Conservation (phyloP, 106 monocot genomes). For the Allium fistulosum region DNA sequence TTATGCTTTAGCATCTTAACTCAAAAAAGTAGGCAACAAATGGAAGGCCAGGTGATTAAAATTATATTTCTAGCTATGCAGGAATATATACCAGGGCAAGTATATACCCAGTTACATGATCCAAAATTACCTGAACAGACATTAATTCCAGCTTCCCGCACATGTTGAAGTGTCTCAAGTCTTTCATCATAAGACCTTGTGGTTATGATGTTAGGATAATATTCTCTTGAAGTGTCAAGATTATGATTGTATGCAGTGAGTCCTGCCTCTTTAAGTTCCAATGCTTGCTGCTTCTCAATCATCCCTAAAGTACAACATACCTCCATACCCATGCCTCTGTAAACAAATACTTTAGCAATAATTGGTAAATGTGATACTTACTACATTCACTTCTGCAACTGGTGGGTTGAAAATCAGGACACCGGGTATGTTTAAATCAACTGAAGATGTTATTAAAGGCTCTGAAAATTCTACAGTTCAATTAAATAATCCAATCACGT, state of each 20-base stretch:
- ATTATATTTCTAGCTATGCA: too few species aligned
- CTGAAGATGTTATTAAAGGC: neutral
- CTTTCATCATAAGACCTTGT: constrained; percentile 97
- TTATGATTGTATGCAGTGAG: constrained; percentile 99
- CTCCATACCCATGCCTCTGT: constrained; percentile 97
- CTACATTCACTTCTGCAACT: too few species aligned
- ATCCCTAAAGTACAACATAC: constrained; percentile 98
- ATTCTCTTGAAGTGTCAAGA: constrained; percentile 97
- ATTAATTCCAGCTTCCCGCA: constrained; percentile 89
- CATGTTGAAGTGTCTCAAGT: constrained; percentile 74
- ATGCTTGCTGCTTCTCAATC: constrained; percentile 96
- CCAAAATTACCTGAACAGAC: constrained; percentile 71
- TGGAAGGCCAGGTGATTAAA: too few species aligned
- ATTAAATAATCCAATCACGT: too few species aligned
- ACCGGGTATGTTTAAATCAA: too few species aligned
- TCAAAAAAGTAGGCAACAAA: too few species aligned
- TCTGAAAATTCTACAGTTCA: neutral
- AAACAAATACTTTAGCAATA: neutral
- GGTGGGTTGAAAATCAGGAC: too few species aligned
- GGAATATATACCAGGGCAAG: too few species aligned
- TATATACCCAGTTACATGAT: too few species aligned
- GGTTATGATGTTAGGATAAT: constrained; percentile 92
- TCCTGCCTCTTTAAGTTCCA: constrained; percentile 86
- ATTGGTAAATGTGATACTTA: neutral
- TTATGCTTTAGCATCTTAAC: too few species aligned